phyloP scores from a whole-genome alignment of 768 basidiomycete species.

The Lactifluus pinguis region DNA sequence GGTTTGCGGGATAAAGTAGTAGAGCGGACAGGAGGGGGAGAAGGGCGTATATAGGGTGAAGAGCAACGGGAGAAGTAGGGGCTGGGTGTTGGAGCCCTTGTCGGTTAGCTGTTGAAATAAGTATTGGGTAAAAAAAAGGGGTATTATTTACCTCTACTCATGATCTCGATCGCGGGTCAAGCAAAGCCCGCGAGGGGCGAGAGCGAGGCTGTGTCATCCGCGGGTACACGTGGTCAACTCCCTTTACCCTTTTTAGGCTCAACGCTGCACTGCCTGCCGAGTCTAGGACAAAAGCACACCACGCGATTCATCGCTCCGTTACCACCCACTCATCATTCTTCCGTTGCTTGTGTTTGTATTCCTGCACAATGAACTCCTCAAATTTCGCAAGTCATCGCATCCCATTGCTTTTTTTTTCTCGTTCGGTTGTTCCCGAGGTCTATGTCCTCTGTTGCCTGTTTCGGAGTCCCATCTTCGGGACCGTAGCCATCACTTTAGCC shows the following conservation, averaged over 20 bases:
- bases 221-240: not conserved
- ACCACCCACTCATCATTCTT: too few relatives aligned
- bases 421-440: not conserved
- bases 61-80: not conserved
- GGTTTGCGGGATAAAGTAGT: too few relatives aligned
- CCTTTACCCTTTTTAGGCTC: not conserved
- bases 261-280: too few relatives aligned
- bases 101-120: not conserved
- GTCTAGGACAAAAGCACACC: not conserved
- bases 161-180: conserved; percentile 1
- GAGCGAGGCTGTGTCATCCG: not conserved
- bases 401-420: not conserved
- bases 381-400: not conserved
- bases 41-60: not conserved
- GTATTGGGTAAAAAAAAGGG: not conserved
- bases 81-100: not conserved
- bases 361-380: not conserved
- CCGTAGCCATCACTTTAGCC: not conserved
- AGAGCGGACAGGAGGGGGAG: not conserved
- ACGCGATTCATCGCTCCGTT: too few relatives aligned
- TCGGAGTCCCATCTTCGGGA: not conserved
- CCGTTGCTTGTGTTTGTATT: not conserved
- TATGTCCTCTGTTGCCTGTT: not conserved
- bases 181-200: too few relatives aligned
- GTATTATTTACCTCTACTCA: not conserved